These are phyloP conservation scores for Schwanniomyces vanrijiae DNA, from an alignment of 805 yeast species.

Conservation along the genomic window DNA sequence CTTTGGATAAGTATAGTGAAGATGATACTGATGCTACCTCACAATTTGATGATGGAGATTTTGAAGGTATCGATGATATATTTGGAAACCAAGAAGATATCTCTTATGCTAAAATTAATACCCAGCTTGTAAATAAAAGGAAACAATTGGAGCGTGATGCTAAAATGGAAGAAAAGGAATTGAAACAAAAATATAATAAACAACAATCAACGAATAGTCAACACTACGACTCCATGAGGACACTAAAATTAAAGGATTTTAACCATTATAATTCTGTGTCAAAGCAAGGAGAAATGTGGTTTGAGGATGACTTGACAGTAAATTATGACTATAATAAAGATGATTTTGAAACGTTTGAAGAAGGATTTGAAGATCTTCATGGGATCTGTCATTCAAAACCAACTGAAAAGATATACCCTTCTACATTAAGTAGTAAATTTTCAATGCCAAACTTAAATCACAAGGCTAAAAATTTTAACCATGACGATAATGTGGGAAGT, in stretches of 20 bases:
- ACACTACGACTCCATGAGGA: conserved; percentile 20
- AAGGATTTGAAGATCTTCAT: conserved; percentile 29
- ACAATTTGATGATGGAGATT: conserved; percentile 37
- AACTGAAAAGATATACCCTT: not conserved
- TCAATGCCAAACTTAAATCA: conserved; percentile 14
- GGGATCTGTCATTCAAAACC: not conserved
- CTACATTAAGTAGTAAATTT: conserved; percentile 8
- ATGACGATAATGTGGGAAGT: conserved; percentile 7
- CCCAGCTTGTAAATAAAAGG: conserved; percentile 21
- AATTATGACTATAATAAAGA: conserved; percentile 38
- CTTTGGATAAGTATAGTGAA: conserved; percentile 39
- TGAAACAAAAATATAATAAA: conserved; percentile 12
- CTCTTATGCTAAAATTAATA: conserved; percentile 27
- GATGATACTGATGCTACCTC: conserved; percentile 41
- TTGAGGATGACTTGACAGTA: conserved; percentile 34
- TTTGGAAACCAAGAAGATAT: conserved; percentile 40
- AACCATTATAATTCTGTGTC: conserved; percentile 9
- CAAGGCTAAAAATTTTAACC: conserved; percentile 3
- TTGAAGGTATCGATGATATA: conserved; percentile 37
- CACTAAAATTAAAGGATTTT: conserved; percentile 32
- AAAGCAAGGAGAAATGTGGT: conserved; percentile 13
- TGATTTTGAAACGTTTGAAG: conserved; percentile 37
- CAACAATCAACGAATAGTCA: conserved; percentile 6
- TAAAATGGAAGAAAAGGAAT: conserved; percentile 33
- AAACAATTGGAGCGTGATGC: conserved; percentile 29